Base-by-base conservation (phyloP, 2,329 filamentous ascomycete genomes). In the Botrytis elliptica region DNA sequence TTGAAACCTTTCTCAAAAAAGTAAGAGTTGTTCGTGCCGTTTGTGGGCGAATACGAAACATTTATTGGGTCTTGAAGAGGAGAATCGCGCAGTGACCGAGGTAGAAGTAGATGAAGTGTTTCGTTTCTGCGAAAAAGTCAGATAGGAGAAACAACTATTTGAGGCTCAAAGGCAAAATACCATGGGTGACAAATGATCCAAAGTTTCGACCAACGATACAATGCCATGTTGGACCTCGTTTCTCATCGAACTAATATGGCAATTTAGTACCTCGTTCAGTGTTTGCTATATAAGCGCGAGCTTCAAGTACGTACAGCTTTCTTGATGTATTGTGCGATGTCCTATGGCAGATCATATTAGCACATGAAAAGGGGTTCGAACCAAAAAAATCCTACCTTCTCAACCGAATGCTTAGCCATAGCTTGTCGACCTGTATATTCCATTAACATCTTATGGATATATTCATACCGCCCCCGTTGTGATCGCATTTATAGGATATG, bases 41-140 rank as follows among this genome's bases (percentile, higher is more conserved):
- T 52, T 55, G 3, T 29, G 60, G n/a, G 40, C 18, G 49, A 55
- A 22, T 38, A n/a, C 25, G 60, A 59, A 33, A 29, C 38, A 0
- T 74, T 78, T 90, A 98, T 89, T 98, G 95, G 59, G 96, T 99
- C 89, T 99, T 99, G 90, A 98, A 99, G 71, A 99, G 91, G 73
- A 99, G 89, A 82, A 99, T 98, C 75, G 96, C 96, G 84, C 94
- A 98, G 87, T 98, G 96, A 72, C 96, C 96, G 75, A 99, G 92
- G 86, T 99, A 99, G 87, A 99, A 99, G 87, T 99, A 99, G 83
- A 99, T 98, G 87, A 99, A 99, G 85, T 99, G 96, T 86, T 98
- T 98, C 42, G 96, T 98, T 84, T 98, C 96, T 74, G 42, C 42
- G 5, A 22, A 22, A 55, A 44, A 9, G 33, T 60, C 59, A 59